Percentiles rank a stretch among this genome's conserved stretches.
Conservation (phyloP, 805 yeast species). For the Pichia californica region DNA sequence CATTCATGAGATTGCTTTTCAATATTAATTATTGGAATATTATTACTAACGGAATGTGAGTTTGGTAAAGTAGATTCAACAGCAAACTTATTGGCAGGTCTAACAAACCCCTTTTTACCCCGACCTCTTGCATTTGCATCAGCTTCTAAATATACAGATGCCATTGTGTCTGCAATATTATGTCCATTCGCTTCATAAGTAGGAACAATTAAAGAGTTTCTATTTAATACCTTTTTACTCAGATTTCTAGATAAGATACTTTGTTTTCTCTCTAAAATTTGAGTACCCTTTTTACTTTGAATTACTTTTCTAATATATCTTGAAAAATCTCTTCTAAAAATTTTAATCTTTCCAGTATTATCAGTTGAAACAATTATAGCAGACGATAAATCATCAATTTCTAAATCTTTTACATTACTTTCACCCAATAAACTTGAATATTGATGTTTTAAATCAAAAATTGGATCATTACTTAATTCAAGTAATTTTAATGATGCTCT, state of each 20-base stretch:
- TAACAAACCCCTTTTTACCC: conserved; percentile 5
- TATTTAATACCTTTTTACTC: conserved; percentile 4
- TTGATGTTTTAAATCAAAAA: conserved; percentile 49
- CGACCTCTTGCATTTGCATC: conserved; percentile 12
- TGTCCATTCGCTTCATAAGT: conserved; percentile 1
- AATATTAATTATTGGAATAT: not conserved
- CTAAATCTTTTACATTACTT: conserved; percentile 9
- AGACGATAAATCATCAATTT: conserved; percentile 31
- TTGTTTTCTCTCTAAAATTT: conserved; percentile 5
- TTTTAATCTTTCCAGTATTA: conserved; percentile 61
- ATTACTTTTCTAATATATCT: conserved; percentile 33
- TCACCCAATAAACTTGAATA: conserved; percentile 7
- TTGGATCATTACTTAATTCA: conserved; percentile 70
- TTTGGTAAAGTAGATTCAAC: conserved; percentile 6
- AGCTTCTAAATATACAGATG: conserved; percentile 2
- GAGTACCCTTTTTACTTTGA: conserved; percentile 12
- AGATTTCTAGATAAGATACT: not conserved
- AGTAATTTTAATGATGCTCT: conserved; percentile 54
- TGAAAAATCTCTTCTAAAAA: conserved; percentile 77
- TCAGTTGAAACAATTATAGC: conserved; percentile 72
- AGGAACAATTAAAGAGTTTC: conserved; percentile 6
- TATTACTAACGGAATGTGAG: too few species aligned
- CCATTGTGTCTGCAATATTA: conserved; percentile 8
- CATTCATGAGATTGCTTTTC: not conserved
- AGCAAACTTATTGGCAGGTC: conserved; percentile 11